Conservation (phyloP, 1,284 basidiomycete species). For the Leccinum fallax region DNA sequence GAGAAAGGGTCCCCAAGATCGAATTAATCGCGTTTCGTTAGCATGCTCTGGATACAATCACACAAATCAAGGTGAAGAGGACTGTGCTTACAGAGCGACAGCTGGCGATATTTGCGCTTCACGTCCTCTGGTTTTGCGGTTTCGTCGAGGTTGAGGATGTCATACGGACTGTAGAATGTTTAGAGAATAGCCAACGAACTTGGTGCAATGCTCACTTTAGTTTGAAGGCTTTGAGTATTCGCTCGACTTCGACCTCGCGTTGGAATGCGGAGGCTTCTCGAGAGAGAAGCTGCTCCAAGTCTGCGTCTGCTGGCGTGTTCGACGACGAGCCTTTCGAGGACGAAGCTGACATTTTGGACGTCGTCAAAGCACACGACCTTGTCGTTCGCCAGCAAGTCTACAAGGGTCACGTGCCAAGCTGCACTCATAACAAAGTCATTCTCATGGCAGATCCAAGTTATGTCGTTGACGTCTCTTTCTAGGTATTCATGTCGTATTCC, state of each 20-base stretch:
- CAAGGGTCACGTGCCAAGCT: conserved; percentile 22
- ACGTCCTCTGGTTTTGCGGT: conserved; percentile 67
- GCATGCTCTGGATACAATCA: conserved; percentile 19
- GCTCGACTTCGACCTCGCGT: conserved; percentile 81
- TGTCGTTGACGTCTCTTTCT: neutral
- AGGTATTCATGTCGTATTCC: neutral
- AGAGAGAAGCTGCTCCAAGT: conserved; percentile 74
- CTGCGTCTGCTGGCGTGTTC: conserved; percentile 40
- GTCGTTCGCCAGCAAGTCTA: too few species aligned
- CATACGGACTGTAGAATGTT: conserved; percentile 61
- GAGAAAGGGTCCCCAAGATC: conserved; percentile 1
- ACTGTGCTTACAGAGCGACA: conserved; percentile 71
- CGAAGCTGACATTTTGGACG: neutral
- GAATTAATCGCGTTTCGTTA: conserved; percentile 25
- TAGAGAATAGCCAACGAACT: neutral
- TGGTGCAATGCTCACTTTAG: conserved; percentile 60
- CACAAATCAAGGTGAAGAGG: conserved; percentile 11
- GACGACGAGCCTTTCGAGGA: conserved; percentile 18
- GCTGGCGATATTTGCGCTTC: conserved; percentile 79
- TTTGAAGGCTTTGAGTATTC: conserved; percentile 83
- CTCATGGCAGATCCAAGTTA: neutral
- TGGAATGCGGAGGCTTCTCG: conserved; percentile 83
- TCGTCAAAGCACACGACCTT: conserved; percentile 3
- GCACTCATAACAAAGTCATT: neutral
- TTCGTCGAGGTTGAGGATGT: conserved; percentile 71